These are phyloP conservation scores for Hyphodiscus hymeniophilus DNA, from an alignment of 495 filamentous ascomycete genomes.

Conservation along the genomic window DNA sequence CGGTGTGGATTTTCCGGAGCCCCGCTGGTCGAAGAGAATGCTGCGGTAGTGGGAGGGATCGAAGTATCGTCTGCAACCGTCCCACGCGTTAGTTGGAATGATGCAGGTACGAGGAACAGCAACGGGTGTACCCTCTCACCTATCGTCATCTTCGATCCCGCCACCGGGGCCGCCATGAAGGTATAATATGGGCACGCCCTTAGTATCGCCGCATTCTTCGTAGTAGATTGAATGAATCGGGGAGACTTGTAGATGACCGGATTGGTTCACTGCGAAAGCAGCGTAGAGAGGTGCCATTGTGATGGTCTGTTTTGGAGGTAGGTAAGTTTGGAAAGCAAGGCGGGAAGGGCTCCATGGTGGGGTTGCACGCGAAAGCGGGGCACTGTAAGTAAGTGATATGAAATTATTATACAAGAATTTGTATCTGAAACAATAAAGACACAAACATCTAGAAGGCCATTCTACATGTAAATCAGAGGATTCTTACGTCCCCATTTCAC, in stretches of 20 bases:
- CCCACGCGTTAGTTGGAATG: neutral
- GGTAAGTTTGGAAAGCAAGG: neutral
- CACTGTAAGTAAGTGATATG: too few species aligned
- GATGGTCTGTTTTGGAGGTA: neutral
- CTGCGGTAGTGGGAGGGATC: constrained; percentile 35
- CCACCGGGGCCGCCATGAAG: constrained; percentile 40
- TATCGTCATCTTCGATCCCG: constrained; percentile 27
- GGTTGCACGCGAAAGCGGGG: too few species aligned
- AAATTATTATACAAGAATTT: too few species aligned
- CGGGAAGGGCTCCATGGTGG: too few species aligned
- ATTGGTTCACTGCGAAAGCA: constrained; percentile 16
- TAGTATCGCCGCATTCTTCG: constrained; percentile 34
- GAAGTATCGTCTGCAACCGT: constrained; percentile 28
- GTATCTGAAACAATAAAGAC: too few species aligned
- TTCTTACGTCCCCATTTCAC: too few species aligned
- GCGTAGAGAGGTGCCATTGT: constrained; percentile 19
- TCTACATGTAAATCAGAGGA: too few species aligned
- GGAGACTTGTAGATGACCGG: constrained; percentile 28
- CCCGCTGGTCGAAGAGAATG: constrained; percentile 40
- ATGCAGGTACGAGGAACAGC: neutral
- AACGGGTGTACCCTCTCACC: constrained; percentile 9
- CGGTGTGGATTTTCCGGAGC: constrained; percentile 34
- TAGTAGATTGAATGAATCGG: constrained; percentile 33
- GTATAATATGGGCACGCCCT: constrained; percentile 31
- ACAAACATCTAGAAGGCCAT: too few species aligned